Evolutionary conservation across 23 red algal genomes (phyloP).

Genomic region (Gracilaria vermiculophylla): DNA sequence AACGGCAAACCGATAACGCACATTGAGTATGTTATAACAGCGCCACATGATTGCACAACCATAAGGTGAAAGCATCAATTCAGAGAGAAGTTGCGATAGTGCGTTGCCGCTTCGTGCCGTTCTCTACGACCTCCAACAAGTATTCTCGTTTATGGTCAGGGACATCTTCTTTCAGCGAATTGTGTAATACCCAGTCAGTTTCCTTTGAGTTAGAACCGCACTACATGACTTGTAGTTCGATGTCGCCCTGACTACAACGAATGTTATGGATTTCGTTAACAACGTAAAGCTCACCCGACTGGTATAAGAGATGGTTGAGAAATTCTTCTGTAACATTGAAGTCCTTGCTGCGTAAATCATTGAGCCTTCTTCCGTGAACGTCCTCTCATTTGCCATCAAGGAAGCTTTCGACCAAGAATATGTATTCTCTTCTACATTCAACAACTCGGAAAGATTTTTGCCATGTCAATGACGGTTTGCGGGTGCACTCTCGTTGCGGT

Average conservation of each 20-base stretch:
- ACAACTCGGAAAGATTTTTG: neutral
- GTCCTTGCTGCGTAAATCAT: neutral
- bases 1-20: too few relatives aligned
- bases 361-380: neutral
- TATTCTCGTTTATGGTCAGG: too few relatives aligned
- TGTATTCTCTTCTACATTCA: neutral
- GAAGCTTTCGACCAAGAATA: constrained; percentile 18
- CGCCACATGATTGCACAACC: too few relatives aligned
- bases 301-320: neutral
- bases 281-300: neutral
- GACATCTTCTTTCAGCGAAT: neutral
- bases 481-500: neutral
- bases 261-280: neutral
- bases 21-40: too few relatives aligned
- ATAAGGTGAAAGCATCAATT: too few relatives aligned
- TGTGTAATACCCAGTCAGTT: neutral
- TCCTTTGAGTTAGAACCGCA: neutral
- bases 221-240: neutral
- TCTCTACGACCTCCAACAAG: too few relatives aligned
- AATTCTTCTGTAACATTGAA: neutral
- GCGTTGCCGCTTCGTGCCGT: too few relatives aligned
- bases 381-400: neutral
- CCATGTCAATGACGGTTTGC: constrained; percentile 21
- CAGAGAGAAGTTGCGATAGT: too few relatives aligned
- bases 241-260: neutral